Percentiles rank a stretch among this genome's conserved stretches.
These are phyloP conservation scores for Phytophthora multivora DNA, from an alignment of 352 stramenopile species.

Conservation along the genomic window DNA sequence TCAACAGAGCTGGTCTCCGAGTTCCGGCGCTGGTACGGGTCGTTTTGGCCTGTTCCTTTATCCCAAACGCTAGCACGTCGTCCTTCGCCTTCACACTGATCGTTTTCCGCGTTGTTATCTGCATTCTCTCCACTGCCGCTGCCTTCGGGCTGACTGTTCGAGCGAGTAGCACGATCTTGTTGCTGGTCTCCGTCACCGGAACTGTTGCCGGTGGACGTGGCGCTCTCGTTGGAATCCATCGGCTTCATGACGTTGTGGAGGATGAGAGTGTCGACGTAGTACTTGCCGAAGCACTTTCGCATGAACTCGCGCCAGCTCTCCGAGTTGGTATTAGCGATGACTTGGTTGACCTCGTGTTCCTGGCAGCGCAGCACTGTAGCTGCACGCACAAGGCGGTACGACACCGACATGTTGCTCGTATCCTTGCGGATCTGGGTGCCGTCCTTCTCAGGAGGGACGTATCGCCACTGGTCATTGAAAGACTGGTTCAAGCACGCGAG, in stretches of 20 bases:
- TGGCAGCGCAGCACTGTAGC: constrained; percentile 75
- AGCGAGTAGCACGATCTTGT: constrained; percentile 14
- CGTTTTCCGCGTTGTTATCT: constrained; percentile 35
- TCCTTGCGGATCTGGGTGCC: constrained; percentile 84
- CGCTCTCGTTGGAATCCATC: constrained; percentile 13
- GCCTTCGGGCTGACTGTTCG: constrained; percentile 28
- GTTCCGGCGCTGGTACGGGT: constrained; percentile 19
- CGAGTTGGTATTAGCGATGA: constrained; percentile 71
- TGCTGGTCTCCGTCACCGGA: constrained; percentile 3
- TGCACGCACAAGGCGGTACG: constrained; percentile 67
- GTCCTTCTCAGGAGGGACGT: constrained; percentile 80
- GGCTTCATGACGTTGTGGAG: constrained; percentile 58
- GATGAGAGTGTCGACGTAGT: constrained; percentile 80
- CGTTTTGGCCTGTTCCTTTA: constrained; percentile 15
- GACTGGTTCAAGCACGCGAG: constrained; percentile 65
- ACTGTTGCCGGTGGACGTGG: constrained; percentile 8
- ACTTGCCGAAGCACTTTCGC: constrained; percentile 76
- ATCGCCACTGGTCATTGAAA: constrained; percentile 84
- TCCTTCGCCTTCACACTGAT: constrained; percentile 18
- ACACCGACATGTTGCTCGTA: constrained; percentile 75
- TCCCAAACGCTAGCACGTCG: constrained; percentile 31
- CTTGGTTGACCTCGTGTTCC: constrained; percentile 75
- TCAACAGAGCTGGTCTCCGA: constrained; percentile 37
- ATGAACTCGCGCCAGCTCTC: constrained; percentile 79
- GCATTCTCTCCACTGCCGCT: constrained; percentile 21